Conservation (phyloP, 2,329 filamentous ascomycete genomes). For the Dactylonectria estremocensis region DNA sequence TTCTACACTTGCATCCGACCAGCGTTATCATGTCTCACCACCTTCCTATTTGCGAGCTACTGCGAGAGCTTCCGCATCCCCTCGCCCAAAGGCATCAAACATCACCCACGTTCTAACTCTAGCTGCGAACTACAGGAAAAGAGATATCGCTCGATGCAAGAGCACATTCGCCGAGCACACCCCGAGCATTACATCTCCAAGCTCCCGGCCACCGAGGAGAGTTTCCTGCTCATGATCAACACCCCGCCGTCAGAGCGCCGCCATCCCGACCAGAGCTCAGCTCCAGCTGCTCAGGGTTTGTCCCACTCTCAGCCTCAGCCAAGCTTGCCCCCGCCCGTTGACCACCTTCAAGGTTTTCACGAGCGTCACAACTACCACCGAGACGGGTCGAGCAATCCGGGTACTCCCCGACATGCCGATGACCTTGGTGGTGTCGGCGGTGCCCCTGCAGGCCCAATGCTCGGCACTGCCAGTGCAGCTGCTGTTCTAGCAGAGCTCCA, state of each 20-base stretch:
- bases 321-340: conserved; percentile 38
- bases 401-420: conserved; percentile 78
- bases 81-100: conserved; percentile 26
- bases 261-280: conserved; percentile 57
- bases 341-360: conserved; percentile 49
- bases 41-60: conserved; percentile 34
- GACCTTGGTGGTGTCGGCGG: conserved; percentile 73
- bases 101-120: conserved; percentile 43
- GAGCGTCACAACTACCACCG: conserved; percentile 73
- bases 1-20: conserved; percentile 26
- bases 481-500: conserved; percentile 88
- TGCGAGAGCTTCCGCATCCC: conserved; percentile 27
- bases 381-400: conserved; percentile 77
- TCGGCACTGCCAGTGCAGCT: conserved; percentile 79
- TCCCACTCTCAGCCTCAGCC: conserved; percentile 36
- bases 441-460: conserved; percentile 55
- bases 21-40: conserved; percentile 48
- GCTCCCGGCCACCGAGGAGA: conserved; percentile 97
- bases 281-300: conserved; percentile 53
- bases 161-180: conserved; percentile 97
- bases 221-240: conserved; percentile 96
- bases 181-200: conserved; percentile 98
- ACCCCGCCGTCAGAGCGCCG: conserved; percentile 84
- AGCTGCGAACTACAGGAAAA: conserved; percentile 77
- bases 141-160: conserved; percentile 98